Percentiles rank a stretch among this genome's conserved stretches.
These are phyloP conservation scores for Apiospora phragmitis DNA, from an alignment of 2,329 filamentous ascomycete species.

Conservation along the genomic window DNA sequence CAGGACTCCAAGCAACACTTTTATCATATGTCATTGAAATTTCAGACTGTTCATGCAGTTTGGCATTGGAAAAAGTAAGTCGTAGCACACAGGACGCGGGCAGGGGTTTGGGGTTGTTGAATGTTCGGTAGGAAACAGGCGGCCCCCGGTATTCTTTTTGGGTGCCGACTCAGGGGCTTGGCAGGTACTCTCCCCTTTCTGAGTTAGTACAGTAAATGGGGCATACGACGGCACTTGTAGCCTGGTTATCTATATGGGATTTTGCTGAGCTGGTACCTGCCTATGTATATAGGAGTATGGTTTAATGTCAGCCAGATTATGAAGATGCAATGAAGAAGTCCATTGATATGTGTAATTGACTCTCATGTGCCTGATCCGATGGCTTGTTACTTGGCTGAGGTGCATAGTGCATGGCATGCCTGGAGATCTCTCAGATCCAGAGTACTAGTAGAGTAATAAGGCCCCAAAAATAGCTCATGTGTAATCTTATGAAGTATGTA, in stretches of 20 bases:
- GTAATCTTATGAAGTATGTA: no score
- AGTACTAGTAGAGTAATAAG: neutral
- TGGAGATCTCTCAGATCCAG: neutral
- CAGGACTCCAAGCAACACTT: neutral
- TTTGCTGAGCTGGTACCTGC: neutral
- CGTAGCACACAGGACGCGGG: neutral
- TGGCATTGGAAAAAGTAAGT: neutral
- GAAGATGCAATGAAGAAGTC: no score
- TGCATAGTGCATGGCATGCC: neutral
- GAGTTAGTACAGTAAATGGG: neutral
- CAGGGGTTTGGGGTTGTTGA: neutral
- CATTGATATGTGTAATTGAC: neutral
- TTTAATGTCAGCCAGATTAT: neutral
- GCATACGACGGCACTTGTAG: neutral
- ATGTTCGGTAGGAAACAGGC: neutral
- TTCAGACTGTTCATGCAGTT: neutral
- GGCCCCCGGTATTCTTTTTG: neutral
- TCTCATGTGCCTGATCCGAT: neutral
- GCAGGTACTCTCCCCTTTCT: neutral
- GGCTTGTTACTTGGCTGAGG: neutral
- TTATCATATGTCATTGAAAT: neutral
- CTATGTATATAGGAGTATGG: neutral
- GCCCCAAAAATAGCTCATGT: neutral
- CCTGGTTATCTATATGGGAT: neutral
- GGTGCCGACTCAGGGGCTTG: slow-evolving; percentile 1